Evolutionary conservation across 1,284 basidiomycete species (phyloP).

Genomic region (Marasmius oreades): DNA sequence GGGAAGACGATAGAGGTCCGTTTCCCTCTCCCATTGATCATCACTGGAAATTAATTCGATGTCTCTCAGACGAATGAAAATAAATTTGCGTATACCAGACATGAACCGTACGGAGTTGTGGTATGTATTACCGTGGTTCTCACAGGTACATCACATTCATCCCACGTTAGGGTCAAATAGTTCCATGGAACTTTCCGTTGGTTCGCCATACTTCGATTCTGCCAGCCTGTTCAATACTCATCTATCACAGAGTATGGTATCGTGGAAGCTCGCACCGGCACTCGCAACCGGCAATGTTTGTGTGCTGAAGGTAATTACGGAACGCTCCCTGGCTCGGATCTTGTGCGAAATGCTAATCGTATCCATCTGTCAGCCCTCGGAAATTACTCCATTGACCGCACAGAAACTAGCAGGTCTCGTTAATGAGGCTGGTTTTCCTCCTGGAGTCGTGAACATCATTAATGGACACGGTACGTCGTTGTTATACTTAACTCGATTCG

Average conservation of each 20-base stretch:
- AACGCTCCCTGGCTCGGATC: background rate
- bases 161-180: conserved; percentile 53
- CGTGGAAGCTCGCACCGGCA: conserved; percentile 82
- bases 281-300: conserved; percentile 80
- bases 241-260: conserved; percentile 41
- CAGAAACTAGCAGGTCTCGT: conserved; percentile 47
- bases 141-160: background rate
- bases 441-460: conserved; percentile 71
- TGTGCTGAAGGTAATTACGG: conserved; percentile 55
- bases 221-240: background rate
- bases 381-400: conserved; percentile 83
- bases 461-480: conserved; percentile 57
- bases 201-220: conserved; percentile 19
- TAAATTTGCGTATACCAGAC: conserved; percentile 73
- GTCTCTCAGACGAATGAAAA: conserved; percentile 52
- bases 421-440: conserved; percentile 56
- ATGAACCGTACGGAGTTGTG: conserved; percentile 89
- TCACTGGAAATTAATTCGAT: too few species aligned
- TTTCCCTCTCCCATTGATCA: conserved; percentile 19
- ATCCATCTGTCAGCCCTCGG: conserved; percentile 54
- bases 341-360: background rate
- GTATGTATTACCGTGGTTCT: conserved; percentile 19
- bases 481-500: background rate
- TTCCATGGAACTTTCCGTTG: conserved; percentile 54
- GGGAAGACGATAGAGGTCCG: conserved; percentile 57